Evolutionary conservation across 495 filamentous ascomycete species (phyloP).

Genomic region (Hypoxylon rickii): DNA sequence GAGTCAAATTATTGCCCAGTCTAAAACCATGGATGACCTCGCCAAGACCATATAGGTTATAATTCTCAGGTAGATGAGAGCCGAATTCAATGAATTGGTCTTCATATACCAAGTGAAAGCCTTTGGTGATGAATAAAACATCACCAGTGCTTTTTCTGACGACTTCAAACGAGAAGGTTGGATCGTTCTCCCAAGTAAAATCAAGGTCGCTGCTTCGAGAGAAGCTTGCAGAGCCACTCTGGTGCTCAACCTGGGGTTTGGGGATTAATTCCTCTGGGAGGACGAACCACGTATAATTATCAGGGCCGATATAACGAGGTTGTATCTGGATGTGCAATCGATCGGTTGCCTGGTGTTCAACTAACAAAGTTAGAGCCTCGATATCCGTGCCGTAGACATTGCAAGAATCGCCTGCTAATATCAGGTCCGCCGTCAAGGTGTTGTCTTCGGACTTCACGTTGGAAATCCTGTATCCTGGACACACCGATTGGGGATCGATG

Average conservation of each 20-base stretch:
- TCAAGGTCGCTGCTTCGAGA: conserved; percentile 49
- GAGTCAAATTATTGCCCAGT: conserved; percentile 73
- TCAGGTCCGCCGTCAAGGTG: conserved; percentile 65
- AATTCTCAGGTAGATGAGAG: conserved; percentile 70
- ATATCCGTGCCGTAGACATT: conserved; percentile 77
- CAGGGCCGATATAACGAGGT: conserved; percentile 64
- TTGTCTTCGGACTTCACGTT: conserved; percentile 57
- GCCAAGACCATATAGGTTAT: conserved; percentile 82
- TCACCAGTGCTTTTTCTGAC: conserved; percentile 64
- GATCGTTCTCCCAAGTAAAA: conserved; percentile 65
- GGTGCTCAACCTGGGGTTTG: conserved; percentile 54
- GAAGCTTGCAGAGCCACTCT: conserved; percentile 40
- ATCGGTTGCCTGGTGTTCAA: conserved; percentile 72
- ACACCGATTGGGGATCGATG: conserved; percentile 70
- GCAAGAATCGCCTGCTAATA: conserved; percentile 68
- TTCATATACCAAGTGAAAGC: conserved; percentile 71
- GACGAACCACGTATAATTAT: conserved; percentile 70
- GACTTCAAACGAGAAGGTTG: conserved; percentile 77
- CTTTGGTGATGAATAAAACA: conserved; percentile 76
- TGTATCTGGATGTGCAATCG: conserved; percentile 80
- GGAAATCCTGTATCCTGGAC: conserved; percentile 73
- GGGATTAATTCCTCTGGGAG: conserved; percentile 68
- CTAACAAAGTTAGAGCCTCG: conserved; percentile 63
- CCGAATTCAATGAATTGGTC: conserved; percentile 79
- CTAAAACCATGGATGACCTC: conserved; percentile 77